Conservation (phyloP, 148 eudicot species). For the Fallopia convolvulus region DNA sequence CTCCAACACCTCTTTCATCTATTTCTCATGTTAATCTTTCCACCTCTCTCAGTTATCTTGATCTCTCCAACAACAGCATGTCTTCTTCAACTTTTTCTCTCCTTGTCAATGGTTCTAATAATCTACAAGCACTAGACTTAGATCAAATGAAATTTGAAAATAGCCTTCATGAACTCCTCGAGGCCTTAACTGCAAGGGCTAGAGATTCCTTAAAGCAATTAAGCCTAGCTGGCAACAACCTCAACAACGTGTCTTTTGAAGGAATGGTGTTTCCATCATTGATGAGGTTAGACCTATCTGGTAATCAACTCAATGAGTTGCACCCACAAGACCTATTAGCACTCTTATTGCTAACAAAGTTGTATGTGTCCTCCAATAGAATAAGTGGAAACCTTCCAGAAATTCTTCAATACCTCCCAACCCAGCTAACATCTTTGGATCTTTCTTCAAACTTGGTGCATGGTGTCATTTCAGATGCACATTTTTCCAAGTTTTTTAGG, state of each 20-base stretch:
- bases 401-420: neutral
- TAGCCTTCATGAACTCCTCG: neutral
- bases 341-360: too few relatives aligned
- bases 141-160: neutral
- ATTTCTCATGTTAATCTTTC: neutral
- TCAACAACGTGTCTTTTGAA: neutral
- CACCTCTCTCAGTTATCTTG: neutral
- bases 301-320: too few relatives aligned
- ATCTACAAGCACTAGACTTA: neutral
- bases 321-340: too few relatives aligned
- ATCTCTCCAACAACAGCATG: neutral
- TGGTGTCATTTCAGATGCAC: neutral
- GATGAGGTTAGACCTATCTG: neutral
- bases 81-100: neutral
- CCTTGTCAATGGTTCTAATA: neutral
- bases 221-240: neutral
- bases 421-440: neutral
- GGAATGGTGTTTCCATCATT: neutral
- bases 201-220: neutral
- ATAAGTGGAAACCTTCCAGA: too few relatives aligned
- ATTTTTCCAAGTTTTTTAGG: neutral
- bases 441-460: neutral
- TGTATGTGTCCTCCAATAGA: too few relatives aligned
- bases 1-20: neutral
- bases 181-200: neutral